A percentile compares a stretch with the other conserved stretches of the same genome.
These are phyloP conservation scores for Mesembryanthemum crystallinum DNA, from an alignment of 148 eudicot genomes.

Conservation along the genomic window DNA sequence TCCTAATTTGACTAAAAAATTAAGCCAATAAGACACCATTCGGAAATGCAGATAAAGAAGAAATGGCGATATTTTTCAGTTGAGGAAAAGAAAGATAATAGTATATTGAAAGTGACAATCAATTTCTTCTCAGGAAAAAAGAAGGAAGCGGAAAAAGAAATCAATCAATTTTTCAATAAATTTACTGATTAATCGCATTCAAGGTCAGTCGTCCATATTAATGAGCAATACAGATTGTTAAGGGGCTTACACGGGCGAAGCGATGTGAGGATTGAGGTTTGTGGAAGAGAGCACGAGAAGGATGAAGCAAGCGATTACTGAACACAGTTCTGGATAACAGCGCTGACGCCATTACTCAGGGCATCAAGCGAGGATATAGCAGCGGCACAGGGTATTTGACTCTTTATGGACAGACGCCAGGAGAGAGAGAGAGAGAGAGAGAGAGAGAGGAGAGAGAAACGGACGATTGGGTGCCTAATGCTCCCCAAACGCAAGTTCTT, in stretches of 20 bases:
- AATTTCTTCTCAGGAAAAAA: background rate
- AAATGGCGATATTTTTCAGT: no score
- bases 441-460: no score
- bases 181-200: no score
- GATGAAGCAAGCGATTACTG: slow-evolving; percentile 35
- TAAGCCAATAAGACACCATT: background rate
- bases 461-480: no score
- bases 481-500: no score
- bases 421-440: background rate
- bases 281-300: slow-evolving; percentile 26
- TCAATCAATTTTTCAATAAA: no score
- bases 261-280: slow-evolving; percentile 34
- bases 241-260: slow-evolving; percentile 36
- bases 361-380: background rate
- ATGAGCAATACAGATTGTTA: background rate
- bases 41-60: no score
- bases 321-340: slow-evolving; percentile 45
- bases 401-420: background rate
- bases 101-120: background rate
- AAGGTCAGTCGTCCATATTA: no score
- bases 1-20: background rate
- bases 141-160: no score
- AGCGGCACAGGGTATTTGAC: background rate
- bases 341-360: slow-evolving; percentile 51
- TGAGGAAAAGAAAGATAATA: no score